These are phyloP conservation scores for Cladosporium sp. DNA, from an alignment of 2,329 filamentous ascomycete species.

Conservation along the genomic window DNA sequence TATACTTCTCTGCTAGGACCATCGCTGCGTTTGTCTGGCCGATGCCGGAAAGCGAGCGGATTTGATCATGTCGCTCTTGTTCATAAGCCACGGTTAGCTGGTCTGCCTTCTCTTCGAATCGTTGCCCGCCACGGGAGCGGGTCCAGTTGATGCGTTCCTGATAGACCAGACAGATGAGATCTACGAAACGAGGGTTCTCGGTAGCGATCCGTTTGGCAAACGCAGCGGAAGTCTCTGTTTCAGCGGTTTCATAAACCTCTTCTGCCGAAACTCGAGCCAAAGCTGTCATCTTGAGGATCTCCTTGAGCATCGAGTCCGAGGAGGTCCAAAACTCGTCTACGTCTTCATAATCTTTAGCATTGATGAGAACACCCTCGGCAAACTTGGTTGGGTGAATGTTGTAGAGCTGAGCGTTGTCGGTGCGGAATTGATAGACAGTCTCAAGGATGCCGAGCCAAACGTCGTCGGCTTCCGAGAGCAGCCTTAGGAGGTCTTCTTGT, in stretches of 20 bases:
- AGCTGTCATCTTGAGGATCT: constrained; percentile 32
- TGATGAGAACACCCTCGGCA: constrained; percentile 37
- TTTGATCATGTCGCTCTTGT: constrained; percentile 36
- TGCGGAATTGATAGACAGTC: constrained; percentile 63
- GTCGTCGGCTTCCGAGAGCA: constrained; percentile 63
- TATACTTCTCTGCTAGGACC: constrained; percentile 55
- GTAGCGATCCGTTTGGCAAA: constrained; percentile 44
- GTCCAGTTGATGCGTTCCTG: constrained; percentile 56
- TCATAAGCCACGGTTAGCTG: constrained; percentile 38
- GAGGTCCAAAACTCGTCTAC: constrained; percentile 86
- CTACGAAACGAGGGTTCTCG: constrained; percentile 50
- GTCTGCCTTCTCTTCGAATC: constrained; percentile 43
- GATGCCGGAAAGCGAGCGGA: constrained; percentile 40
- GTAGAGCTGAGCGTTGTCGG: constrained; percentile 62
- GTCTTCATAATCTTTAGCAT: constrained; percentile 54
- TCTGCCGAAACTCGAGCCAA: constrained; percentile 36
- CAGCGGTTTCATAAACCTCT: constrained; percentile 31
- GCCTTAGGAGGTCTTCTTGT: constrained; percentile 40
- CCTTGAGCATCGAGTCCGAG: constrained; percentile 41
- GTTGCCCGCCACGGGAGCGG: constrained; percentile 45
- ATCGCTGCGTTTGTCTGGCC: constrained; percentile 54
- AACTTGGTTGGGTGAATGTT: constrained; percentile 64
- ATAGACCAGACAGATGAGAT: constrained; percentile 52
- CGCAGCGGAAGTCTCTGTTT: constrained; percentile 18
- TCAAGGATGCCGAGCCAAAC: constrained; percentile 61